Evolutionary conservation across 2,329 filamentous ascomycete genomes (phyloP).

Genomic region (Ramularia collo-cygni): DNA sequence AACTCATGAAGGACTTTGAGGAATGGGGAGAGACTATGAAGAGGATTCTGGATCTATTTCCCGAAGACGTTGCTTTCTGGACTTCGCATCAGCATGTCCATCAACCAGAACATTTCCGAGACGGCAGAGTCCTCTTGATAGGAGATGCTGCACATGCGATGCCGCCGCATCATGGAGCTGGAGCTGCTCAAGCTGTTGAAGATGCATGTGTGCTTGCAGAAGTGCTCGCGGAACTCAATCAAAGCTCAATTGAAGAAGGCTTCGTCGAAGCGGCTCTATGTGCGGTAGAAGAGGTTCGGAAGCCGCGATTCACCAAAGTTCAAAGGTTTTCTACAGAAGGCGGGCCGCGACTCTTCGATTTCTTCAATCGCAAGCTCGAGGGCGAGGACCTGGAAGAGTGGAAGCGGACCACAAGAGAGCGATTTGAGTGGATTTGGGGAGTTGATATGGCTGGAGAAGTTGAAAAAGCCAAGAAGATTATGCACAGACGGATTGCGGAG

Average conservation of each 20-base stretch:
- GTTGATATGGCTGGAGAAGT: constrained; percentile 20
- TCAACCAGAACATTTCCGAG: constrained; percentile 26
- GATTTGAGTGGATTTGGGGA: constrained; percentile 22
- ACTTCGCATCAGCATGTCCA: constrained; percentile 40
- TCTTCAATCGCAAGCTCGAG: constrained; percentile 14
- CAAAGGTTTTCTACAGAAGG: constrained; percentile 14
- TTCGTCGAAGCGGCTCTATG: constrained; percentile 17
- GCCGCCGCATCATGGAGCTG: constrained; percentile 58
- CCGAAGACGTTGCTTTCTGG: constrained; percentile 41
- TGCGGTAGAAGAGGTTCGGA: constrained; percentile 15
- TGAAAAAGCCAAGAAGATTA: constrained; percentile 11
- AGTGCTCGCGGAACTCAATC: constrained; percentile 6
- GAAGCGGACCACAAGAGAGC: constrained; percentile 9
- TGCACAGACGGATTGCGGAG: too few species aligned
- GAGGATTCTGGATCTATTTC: constrained; percentile 32
- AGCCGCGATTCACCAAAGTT: constrained; percentile 14
- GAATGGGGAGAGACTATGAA: constrained; percentile 38
- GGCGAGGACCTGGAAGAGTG: constrained; percentile 17
- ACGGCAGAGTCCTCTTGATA: constrained; percentile 49
- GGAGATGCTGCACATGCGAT: constrained; percentile 62
- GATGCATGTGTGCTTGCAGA: constrained; percentile 41
- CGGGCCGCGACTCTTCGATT: constrained; percentile 11
- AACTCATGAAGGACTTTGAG: constrained; percentile 36
- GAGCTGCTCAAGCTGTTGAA: constrained; percentile 52
- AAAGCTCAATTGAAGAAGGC: neutral